Evolutionary conservation across 495 filamentous ascomycete species (phyloP).

Genomic region (Podospora bellae-mahoneyi): DNA sequence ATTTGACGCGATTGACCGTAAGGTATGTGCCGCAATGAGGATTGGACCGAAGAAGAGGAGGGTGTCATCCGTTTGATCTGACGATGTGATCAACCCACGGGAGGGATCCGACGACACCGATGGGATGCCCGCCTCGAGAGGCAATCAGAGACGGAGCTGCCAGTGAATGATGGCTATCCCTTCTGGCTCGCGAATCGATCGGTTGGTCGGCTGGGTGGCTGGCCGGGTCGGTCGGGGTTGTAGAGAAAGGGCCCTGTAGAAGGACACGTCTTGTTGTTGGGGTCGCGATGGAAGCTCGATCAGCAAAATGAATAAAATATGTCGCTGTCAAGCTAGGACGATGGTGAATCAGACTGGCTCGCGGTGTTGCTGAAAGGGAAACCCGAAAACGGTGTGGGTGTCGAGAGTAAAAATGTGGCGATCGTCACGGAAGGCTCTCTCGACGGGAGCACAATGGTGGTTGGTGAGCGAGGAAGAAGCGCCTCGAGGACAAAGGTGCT

Average conservation of each 20-base stretch:
- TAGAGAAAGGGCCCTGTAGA: background rate
- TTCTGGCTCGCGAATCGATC: background rate
- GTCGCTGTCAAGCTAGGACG: background rate
- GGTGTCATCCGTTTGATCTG: slow-evolving; percentile 30
- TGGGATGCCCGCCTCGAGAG: background rate
- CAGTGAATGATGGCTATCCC: background rate
- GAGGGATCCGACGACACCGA: background rate
- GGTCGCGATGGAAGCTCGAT: slow-evolving; percentile 9
- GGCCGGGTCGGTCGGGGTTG: background rate
- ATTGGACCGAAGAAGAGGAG: slow-evolving; percentile 19
- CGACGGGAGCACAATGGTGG: slow-evolving; percentile 28
- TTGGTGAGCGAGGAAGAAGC: slow-evolving; percentile 25
- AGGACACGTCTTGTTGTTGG: slow-evolving; percentile 19
- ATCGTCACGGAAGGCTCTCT: slow-evolving; percentile 22
- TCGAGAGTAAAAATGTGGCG: slow-evolving; percentile 17
- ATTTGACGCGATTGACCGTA: slow-evolving; percentile 35
- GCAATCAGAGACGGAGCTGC: background rate
- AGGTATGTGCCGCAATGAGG: slow-evolving; percentile 21
- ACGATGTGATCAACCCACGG: background rate
- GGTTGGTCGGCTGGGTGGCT: background rate
- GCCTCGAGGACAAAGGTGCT: slow-evolving; percentile 37
- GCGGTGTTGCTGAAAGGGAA: slow-evolving; percentile 4
- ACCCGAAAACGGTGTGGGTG: slow-evolving; percentile 15
- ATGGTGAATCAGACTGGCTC: background rate
- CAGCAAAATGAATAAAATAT: background rate